These are phyloP conservation scores for Linanthus parryae DNA, from an alignment of 148 eudicot species.

Conservation along the genomic window DNA sequence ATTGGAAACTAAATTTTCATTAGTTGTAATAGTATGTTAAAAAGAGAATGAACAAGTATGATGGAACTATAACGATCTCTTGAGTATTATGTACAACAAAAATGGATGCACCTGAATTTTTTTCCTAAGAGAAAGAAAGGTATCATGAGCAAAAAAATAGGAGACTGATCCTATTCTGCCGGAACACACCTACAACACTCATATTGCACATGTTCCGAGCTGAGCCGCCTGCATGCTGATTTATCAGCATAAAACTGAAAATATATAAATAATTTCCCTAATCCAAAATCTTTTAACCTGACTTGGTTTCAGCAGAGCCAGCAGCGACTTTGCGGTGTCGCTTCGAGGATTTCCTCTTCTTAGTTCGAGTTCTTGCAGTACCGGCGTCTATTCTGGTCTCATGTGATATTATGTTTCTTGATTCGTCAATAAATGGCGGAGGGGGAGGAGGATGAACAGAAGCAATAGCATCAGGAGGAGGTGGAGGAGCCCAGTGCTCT, in stretches of 20 bases:
- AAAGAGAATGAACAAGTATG: no score
- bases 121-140: background rate
- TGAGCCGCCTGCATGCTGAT: slow-evolving; percentile 5
- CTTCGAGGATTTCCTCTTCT: slow-evolving; percentile 42
- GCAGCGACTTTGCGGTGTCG: slow-evolving; percentile 68
- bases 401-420: slow-evolving; percentile 13
- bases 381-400: slow-evolving; percentile 16
- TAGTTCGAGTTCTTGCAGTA: slow-evolving; percentile 22
- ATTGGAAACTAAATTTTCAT: no score
- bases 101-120: slow-evolving; percentile 11
- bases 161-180: background rate
- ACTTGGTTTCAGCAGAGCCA: slow-evolving; percentile 28
- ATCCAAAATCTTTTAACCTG: slow-evolving; percentile 29
- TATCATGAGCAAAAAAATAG: background rate
- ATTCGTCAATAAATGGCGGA: slow-evolving; percentile 18
- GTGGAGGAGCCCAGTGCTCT: slow-evolving; percentile 57
- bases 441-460: slow-evolving; percentile 30
- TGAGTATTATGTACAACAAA: slow-evolving; percentile 20
- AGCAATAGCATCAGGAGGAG: slow-evolving; percentile 17
- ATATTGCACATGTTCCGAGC: slow-evolving; percentile 17
- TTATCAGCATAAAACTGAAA: slow-evolving; percentile 12
- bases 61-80: background rate
- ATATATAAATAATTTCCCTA: slow-evolving; percentile 12
- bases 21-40: no score
- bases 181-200: slow-evolving; percentile 9